Percentiles rank a stretch among this genome's conserved stretches.
Conservation (phyloP, 495 filamentous ascomycete species). For the Jackrogersella multiformis region DNA sequence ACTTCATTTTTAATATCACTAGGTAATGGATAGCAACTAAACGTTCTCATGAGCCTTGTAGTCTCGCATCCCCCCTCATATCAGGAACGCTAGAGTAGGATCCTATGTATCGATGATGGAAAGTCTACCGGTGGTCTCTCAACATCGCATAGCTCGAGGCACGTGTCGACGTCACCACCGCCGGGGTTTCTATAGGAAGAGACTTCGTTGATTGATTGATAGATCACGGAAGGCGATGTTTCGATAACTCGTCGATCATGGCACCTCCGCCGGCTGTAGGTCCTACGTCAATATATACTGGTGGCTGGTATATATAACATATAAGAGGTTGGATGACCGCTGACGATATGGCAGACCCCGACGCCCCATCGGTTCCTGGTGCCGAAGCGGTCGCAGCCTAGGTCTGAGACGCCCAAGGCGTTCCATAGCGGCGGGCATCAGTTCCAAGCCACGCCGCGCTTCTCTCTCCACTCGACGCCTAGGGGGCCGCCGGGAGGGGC, state of each 20-base stretch:
- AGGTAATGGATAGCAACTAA: background rate
- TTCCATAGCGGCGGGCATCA: constrained; percentile 41
- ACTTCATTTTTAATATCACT: background rate
- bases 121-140: background rate
- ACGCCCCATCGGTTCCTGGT: constrained; percentile 54
- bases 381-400: constrained; percentile 50
- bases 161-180: background rate
- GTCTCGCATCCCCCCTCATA: background rate
- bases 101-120: background rate
- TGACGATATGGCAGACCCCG: constrained; percentile 56
- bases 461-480: constrained; percentile 46
- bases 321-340: background rate
- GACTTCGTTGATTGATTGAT: background rate
- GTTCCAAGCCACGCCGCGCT: constrained; percentile 55
- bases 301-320: background rate
- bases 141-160: background rate
- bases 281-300: background rate
- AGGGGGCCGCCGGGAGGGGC: constrained; percentile 13
- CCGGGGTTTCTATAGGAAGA: background rate
- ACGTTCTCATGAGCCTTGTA: background rate
- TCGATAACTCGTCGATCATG: constrained; percentile 17
- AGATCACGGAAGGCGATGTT: background rate
- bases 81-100: background rate
- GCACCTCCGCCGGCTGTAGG: constrained; percentile 44
- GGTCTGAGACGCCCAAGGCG: constrained; percentile 45